phyloP scores from a whole-genome alignment of 805 yeast species.

The Saccharomycopsis olivae region DNA sequence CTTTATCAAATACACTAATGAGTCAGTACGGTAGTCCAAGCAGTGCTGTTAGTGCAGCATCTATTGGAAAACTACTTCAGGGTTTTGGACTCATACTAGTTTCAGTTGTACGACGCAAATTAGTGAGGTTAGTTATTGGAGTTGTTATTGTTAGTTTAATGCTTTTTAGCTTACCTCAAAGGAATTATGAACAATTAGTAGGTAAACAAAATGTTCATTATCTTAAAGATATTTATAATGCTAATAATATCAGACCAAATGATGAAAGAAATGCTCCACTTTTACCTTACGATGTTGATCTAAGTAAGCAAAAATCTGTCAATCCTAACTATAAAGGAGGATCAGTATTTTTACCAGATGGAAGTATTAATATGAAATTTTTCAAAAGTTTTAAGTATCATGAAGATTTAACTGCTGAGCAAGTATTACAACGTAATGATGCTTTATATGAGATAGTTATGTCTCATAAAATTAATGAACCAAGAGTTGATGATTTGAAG shows the following conservation, averaged over 20 bases:
- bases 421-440: slow-evolving; percentile 25
- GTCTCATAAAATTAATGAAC: slow-evolving; percentile 34
- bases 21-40: too few relatives aligned
- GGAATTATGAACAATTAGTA: slow-evolving; percentile 4
- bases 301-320: slow-evolving; percentile 5
- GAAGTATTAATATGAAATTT: slow-evolving; percentile 13
- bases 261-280: slow-evolving; percentile 3
- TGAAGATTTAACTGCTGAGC: slow-evolving; percentile 14
- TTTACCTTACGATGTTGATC: slow-evolving; percentile 13
- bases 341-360: slow-evolving; percentile 18
- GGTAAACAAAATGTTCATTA: slow-evolving; percentile 14
- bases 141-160: not conserved
- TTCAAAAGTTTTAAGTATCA: slow-evolving; percentile 17
- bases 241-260: slow-evolving; percentile 4
- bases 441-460: slow-evolving; percentile 29
- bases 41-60: too few relatives aligned
- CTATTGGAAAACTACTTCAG: too few relatives aligned
- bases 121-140: slow-evolving; percentile 1
- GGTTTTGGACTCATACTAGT: too few relatives aligned
- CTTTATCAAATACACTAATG: too few relatives aligned
- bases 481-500: slow-evolving; percentile 31
- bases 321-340: slow-evolving; percentile 12
- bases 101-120: slow-evolving; percentile 1
- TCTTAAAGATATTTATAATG: slow-evolving; percentile 11
- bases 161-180: slow-evolving; percentile 4